Evolutionary conservation across 1,284 basidiomycete species (phyloP).

Genomic region (Leccinum huronense): DNA sequence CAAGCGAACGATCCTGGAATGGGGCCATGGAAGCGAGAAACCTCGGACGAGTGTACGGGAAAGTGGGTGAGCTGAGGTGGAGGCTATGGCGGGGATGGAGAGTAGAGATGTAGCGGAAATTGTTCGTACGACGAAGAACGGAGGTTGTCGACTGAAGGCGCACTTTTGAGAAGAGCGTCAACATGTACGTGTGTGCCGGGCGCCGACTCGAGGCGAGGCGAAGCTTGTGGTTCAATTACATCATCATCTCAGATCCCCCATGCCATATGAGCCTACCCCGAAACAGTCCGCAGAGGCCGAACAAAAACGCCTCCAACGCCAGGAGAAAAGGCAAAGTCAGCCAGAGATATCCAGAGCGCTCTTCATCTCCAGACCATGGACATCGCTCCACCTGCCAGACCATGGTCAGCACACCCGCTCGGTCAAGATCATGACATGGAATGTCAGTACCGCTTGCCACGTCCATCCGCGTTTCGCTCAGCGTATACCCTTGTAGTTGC

Average conservation of each 20-base stretch:
- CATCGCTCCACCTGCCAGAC: slow-evolving; percentile 32
- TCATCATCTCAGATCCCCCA: slow-evolving; percentile 19
- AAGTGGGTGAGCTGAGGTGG: slow-evolving; percentile 6
- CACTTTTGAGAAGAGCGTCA: slow-evolving; percentile 35
- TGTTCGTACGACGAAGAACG: slow-evolving; percentile 21
- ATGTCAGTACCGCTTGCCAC: slow-evolving; percentile 49
- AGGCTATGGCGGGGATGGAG: slow-evolving; percentile 19
- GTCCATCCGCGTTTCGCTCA: slow-evolving; percentile 18
- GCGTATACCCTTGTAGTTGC: slow-evolving; percentile 45
- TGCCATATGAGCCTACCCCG: too few species aligned
- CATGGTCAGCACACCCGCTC: slow-evolving; percentile 19
- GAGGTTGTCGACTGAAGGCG: slow-evolving; percentile 33
- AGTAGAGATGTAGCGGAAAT: slow-evolving; percentile 20
- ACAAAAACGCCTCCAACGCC: slow-evolving; percentile 42
- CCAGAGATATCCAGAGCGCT: slow-evolving; percentile 8
- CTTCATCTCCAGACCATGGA: slow-evolving; percentile 56
- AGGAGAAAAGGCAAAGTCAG: slow-evolving; percentile 41
- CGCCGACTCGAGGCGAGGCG: background rate
- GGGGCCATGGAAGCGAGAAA: slow-evolving; percentile 33
- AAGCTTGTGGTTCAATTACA: slow-evolving; percentile 19
- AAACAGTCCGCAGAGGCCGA: slow-evolving; percentile 34
- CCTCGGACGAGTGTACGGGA: slow-evolving; percentile 15
- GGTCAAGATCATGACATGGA: slow-evolving; percentile 72
- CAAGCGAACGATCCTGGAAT: slow-evolving; percentile 21
- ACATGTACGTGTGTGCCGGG: slow-evolving; percentile 15